phyloP scores from a whole-genome alignment of 306 rosid species.

The Vigna reflexopilosa region DNA sequence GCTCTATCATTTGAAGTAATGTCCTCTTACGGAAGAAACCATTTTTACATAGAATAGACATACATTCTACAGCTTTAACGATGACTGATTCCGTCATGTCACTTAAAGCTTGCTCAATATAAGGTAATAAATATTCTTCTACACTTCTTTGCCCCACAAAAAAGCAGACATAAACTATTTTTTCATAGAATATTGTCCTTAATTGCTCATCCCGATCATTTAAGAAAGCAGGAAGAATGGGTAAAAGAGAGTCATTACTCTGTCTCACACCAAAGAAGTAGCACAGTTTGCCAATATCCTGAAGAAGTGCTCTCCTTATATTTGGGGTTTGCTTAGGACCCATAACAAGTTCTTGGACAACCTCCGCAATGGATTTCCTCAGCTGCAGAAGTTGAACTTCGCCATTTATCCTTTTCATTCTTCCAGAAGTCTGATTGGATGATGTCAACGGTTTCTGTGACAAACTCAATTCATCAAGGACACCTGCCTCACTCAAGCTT shows the following conservation, averaged over 20 bases:
- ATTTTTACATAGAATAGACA: constrained; percentile 81
- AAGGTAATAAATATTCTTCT: constrained; percentile 98
- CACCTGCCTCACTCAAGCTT: constrained; percentile 97
- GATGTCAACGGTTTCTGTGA: constrained; percentile 62
- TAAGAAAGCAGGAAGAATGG: constrained; percentile 95
- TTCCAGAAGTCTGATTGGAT: constrained; percentile 72
- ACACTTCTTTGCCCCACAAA: constrained; percentile 99
- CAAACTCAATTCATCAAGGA: constrained; percentile 80
- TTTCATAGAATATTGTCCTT: constrained; percentile 88
- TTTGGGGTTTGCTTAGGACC: constrained; percentile 99
- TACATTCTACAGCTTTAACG: constrained; percentile 89
- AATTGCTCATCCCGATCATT: constrained; percentile 94
- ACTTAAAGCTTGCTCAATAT: constrained; percentile 93
- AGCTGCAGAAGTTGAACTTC: constrained; percentile 78
- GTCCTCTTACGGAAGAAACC: constrained; percentile 85
- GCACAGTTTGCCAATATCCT: constrained; percentile 89
- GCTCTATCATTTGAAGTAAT: constrained; percentile 93
- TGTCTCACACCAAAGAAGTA: constrained; percentile 96
- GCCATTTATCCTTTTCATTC: constrained; percentile 62
- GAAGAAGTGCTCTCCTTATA: constrained; percentile 96
- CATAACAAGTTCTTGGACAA: constrained; percentile 98
- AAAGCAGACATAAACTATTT: constrained; percentile 93
- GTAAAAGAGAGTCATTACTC: constrained; percentile 93
- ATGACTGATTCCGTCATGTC: constrained; percentile 84
- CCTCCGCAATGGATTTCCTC: constrained; percentile 96